Conservation (phyloP, 1,139 yeast species). For the Kluyveromyces marxianus region DNA sequence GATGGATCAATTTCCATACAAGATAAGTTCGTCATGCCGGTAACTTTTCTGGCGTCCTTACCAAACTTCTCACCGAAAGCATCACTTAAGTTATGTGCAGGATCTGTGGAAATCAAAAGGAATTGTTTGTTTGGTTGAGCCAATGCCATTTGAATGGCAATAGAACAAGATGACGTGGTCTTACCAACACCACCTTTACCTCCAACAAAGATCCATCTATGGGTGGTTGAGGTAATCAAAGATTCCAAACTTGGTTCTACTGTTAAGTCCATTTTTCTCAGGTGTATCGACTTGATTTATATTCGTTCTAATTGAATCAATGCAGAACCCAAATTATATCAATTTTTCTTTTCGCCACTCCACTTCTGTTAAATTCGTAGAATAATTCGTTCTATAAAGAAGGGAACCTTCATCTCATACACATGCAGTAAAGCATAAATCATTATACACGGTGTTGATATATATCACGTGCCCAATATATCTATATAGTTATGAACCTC, state of each 20-base stretch:
- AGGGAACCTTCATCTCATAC: no score
- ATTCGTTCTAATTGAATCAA: neutral
- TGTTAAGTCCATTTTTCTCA: conserved; percentile 27
- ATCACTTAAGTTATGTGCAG: conserved; percentile 94
- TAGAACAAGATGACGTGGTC: conserved; percentile 92
- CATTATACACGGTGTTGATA: neutral
- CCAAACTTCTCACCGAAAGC: conserved; percentile 98
- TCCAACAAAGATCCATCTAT: conserved; percentile 96
- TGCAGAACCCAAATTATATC: no score
- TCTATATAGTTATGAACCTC: no score
- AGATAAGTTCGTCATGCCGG: conserved; percentile 77
- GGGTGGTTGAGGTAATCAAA: conserved; percentile 53
- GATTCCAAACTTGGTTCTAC: conserved; percentile 66
- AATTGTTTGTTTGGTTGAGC: conserved; percentile 77
- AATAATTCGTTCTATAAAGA: no score
- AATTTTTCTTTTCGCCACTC: no score
- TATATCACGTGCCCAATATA: no score
- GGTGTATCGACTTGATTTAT: neutral
- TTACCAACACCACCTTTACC: conserved; percentile 99
- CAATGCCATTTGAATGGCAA: conserved; percentile 83
- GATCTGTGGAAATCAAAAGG: conserved; percentile 89
- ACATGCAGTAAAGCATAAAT: neutral
- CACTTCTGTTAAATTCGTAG: no score
- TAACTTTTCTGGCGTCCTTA: conserved; percentile 89
- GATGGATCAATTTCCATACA: conserved; percentile 99